Conservation (phyloP, 495 filamentous ascomycete species). For the Sporormia fimetaria region DNA sequence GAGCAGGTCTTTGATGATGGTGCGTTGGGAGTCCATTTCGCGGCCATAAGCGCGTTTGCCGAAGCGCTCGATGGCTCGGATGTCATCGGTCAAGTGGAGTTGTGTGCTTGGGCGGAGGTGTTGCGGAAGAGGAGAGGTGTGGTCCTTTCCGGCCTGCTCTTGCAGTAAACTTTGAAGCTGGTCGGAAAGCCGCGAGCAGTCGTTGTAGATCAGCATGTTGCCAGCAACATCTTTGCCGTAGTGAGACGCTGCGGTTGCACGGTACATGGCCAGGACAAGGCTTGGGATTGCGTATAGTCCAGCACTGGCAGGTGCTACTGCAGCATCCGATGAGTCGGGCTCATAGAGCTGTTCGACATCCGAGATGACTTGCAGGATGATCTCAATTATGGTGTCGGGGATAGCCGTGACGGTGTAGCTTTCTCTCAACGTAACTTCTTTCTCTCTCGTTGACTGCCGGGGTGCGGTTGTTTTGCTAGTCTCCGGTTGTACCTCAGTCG, state of each 20-base stretch:
- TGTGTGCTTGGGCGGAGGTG: conserved; percentile 37
- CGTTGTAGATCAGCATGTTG: conserved; percentile 91
- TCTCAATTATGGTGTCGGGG: conserved; percentile 59
- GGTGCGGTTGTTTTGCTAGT: conserved; percentile 16
- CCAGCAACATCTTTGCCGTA: conserved; percentile 58
- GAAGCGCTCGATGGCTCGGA: conserved; percentile 61
- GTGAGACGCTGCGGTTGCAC: conserved; percentile 70
- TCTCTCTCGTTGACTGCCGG: conserved; percentile 26
- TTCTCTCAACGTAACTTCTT: conserved; percentile 69
- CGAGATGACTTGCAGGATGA: conserved; percentile 56
- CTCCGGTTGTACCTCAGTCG: neutral
- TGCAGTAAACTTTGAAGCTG: conserved; percentile 49
- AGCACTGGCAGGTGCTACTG: conserved; percentile 58
- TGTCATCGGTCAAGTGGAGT: conserved; percentile 55
- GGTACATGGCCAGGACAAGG: conserved; percentile 78
- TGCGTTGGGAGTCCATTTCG: conserved; percentile 79
- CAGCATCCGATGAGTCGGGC: conserved; percentile 38
- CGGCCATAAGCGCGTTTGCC: conserved; percentile 74
- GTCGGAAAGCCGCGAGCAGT: conserved; percentile 66
- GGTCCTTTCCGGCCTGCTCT: conserved; percentile 40
- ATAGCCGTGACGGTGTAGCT: conserved; percentile 78
- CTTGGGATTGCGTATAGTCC: conserved; percentile 73
- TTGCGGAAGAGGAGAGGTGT: conserved; percentile 35
- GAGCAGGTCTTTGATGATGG: conserved; percentile 70
- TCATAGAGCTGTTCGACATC: conserved; percentile 55